Percentiles rank a stretch among this genome's conserved stretches.
Evolutionary conservation across 805 yeast species (phyloP).

Genomic region (Pichia paraexigua): DNA sequence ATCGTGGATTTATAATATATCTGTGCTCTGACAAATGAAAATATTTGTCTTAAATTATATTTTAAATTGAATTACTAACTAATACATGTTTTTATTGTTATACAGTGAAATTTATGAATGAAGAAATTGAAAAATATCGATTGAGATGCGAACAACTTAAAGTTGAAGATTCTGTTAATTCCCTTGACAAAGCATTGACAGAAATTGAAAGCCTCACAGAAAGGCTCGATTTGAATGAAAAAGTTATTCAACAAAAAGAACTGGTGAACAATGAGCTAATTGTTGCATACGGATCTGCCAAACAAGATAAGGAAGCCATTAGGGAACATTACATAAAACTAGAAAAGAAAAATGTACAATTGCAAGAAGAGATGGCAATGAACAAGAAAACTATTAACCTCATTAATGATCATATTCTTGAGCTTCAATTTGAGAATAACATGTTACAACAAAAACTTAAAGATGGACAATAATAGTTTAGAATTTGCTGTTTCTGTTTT

Average conservation of each 20-base stretch:
- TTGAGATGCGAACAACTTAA: background rate
- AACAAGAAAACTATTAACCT: conserved; percentile 41
- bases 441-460: conserved; percentile 27
- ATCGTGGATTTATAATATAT: background rate
- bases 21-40: background rate
- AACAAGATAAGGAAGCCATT: conserved; percentile 14
- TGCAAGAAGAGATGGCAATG: conserved; percentile 27
- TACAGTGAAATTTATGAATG: background rate
- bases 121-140: background rate
- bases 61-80: background rate
- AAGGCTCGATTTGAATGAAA: conserved; percentile 5
- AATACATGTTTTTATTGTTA: background rate
- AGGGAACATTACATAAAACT: conserved; percentile 20
- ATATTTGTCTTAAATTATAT: too few relatives aligned
- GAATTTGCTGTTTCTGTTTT: background rate
- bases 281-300: conserved; percentile 8
- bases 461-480: background rate
- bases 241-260: conserved; percentile 10
- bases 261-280: conserved; percentile 6
- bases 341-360: conserved; percentile 13
- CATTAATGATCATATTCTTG: conserved; percentile 42
- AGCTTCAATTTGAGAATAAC: conserved; percentile 42
- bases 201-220: conserved; percentile 7
- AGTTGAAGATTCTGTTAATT: background rate
- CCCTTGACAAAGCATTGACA: conserved; percentile 1